Evolutionary conservation across 2,329 filamentous ascomycete genomes (phyloP), one percentile per base, ranked within the genome.

Genomic region (Pyrenophora tritici-repentis): DNA sequence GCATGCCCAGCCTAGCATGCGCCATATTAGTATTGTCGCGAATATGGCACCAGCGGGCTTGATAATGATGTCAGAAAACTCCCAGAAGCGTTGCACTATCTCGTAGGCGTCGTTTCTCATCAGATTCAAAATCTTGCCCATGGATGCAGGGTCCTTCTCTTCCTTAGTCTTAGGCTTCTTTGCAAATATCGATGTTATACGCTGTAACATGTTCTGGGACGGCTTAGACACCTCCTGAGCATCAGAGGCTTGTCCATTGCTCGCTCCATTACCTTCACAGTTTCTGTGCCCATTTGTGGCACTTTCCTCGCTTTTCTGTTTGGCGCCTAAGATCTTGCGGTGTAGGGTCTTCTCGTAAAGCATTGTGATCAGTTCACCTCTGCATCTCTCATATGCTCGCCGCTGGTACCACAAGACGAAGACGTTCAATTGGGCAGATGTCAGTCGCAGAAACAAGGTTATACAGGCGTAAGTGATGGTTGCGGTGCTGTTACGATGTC

Each of bases 61-160:
- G 3, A 86, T 86, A 34, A 95, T 76, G 1, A 96, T 76, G n/a
- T 79, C 79, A 2, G 88, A 82, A 44, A 94, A 89, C 53, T 96
- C 91, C 91, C 91, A 96, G 63, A 96, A 94, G 36, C 89, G 73
- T 65, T 93, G 90, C 2, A 90, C 83, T 33, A 93, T 84, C 67
- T 92, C 88, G 66, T 93, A 94, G 0, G 88, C 89, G 68, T 94
- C 90, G 51, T 83, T 86, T 32, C 90, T 86, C 79, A 96, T 89
- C 2, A 96, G 75, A 63, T 96, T 96, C 54, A 96, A 82, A 43
- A 96, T 94, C 67, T 96, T 96, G 6, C 91, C 91, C 74, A 92
- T 93, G 0, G 89, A 91, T 0, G 91, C 90, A 2, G 88, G 83
- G 47, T 82, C 76, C 48, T 81, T 80, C 9, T 65, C 29, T 56